Percentiles rank a stretch among this genome's conserved stretches.
phyloP scores from a whole-genome alignment of 129 eudicot species.

The Chrysanthemum seticuspe region DNA sequence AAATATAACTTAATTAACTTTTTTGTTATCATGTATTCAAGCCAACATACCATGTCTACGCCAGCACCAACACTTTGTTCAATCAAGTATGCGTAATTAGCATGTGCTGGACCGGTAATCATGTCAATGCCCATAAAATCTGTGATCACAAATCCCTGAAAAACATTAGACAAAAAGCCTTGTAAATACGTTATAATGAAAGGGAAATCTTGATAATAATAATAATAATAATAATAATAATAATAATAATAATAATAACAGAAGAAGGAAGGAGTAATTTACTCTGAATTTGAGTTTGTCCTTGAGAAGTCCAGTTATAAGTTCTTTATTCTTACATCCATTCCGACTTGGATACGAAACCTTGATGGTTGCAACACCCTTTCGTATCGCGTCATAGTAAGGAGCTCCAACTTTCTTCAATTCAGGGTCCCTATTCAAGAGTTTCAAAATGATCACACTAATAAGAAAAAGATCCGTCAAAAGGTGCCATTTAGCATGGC shows the following conservation, averaged over 20 bases:
- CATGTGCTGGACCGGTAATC: too few relatives aligned
- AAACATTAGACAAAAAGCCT: too few relatives aligned
- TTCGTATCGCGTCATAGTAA: conserved; percentile 49
- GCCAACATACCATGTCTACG: too few relatives aligned
- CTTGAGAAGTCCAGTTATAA: conserved; percentile 68
- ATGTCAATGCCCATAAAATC: too few relatives aligned
- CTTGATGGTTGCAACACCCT: conserved; percentile 89
- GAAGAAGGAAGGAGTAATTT: conserved; percentile 6
- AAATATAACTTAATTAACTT: too few relatives aligned
- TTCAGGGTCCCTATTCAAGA: conserved; percentile 55
- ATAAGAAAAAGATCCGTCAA: too few relatives aligned
- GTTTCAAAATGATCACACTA: not conserved
- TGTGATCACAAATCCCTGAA: too few relatives aligned
- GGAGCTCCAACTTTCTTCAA: conserved; percentile 81
- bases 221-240: not conserved
- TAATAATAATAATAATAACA: not conserved
- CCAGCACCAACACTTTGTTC: too few relatives aligned
- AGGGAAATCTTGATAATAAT: not conserved
- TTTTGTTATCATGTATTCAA: too few relatives aligned
- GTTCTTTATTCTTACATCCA: conserved; percentile 66
- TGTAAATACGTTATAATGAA: too few relatives aligned
- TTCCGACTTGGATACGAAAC: conserved; percentile 85
- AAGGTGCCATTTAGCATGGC: too few relatives aligned
- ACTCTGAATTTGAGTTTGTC: conserved; percentile 76
- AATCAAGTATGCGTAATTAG: too few relatives aligned